Percentiles rank a stretch among this genome's conserved stretches.
Conservation (phyloP, 306 rosid species). For the Castanopsis chinensis region DNA sequence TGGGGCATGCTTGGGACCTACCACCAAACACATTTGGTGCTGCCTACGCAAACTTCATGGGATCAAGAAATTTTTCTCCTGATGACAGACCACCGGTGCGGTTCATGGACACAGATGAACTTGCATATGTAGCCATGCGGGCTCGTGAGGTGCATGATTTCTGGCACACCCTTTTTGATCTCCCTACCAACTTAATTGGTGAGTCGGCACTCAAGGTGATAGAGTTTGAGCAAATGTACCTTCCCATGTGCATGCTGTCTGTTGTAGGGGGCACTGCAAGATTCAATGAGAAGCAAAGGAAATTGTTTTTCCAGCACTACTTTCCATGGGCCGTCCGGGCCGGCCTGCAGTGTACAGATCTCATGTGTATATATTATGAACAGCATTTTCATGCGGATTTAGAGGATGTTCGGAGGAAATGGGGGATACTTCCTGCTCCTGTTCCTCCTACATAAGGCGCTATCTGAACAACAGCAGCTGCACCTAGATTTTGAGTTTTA, state of each 20-base stretch:
- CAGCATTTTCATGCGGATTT: slow-evolving; percentile 77
- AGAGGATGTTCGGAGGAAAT: slow-evolving; percentile 68
- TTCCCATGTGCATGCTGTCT: slow-evolving; percentile 77
- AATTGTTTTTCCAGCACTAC: slow-evolving; percentile 74
- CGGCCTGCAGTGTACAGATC: slow-evolving; percentile 76
- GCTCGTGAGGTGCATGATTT: slow-evolving; percentile 96
- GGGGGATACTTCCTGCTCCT: slow-evolving; percentile 77
- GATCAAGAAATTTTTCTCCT: slow-evolving; percentile 90
- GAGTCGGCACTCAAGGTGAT: slow-evolving; percentile 87
- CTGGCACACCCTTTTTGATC: slow-evolving; percentile 88
- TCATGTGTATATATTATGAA: slow-evolving; percentile 85
- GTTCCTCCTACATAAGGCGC: slow-evolving; percentile 30
- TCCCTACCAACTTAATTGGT: slow-evolving; percentile 89
- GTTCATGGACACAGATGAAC: slow-evolving; percentile 83
- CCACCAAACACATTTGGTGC: slow-evolving; percentile 83
- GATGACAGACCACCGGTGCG: slow-evolving; percentile 93
- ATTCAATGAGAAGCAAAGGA: slow-evolving; percentile 76
- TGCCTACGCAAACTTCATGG: slow-evolving; percentile 94
- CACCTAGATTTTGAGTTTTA: not conserved
- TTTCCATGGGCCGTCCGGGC: slow-evolving; percentile 88
- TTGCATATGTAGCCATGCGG: slow-evolving; percentile 79
- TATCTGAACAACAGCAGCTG: slow-evolving; percentile 8
- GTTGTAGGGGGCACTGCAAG: slow-evolving; percentile 73
- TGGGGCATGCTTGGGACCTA: slow-evolving; percentile 86
- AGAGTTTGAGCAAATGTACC: slow-evolving; percentile 86